phyloP scores from a whole-genome alignment of 2,329 filamentous ascomycete genomes.

The Dothistroma pini region DNA sequence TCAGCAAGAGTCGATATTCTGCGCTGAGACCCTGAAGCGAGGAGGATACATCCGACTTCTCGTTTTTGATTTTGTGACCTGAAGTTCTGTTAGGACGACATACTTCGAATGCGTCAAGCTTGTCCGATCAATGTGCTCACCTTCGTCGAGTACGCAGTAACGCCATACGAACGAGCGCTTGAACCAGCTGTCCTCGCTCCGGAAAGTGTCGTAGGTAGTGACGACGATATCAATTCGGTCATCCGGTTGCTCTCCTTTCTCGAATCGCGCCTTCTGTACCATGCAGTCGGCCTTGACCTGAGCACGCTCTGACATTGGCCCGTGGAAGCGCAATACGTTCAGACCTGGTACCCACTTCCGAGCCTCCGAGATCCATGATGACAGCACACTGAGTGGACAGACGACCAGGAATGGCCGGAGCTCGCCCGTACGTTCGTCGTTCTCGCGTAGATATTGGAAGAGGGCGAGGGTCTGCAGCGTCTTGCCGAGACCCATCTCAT shows the following conservation, averaged over 20 bases:
- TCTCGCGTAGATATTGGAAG: constrained; percentile 48
- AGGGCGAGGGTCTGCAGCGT: constrained; percentile 50
- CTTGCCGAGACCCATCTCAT: constrained; percentile 52
- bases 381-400: constrained; percentile 50
- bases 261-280: constrained; percentile 12
- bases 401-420: constrained; percentile 46
- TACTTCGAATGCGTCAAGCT: neutral
- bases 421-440: constrained; percentile 38
- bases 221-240: constrained; percentile 47
- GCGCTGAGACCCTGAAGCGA: constrained; percentile 44
- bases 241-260: constrained; percentile 23
- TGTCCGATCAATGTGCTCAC: neutral
- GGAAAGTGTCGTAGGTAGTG: constrained; percentile 51
- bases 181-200: constrained; percentile 48
- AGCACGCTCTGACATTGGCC: constrained; percentile 42
- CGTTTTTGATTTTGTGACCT: constrained; percentile 51
- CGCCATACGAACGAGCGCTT: constrained; percentile 50
- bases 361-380: constrained; percentile 48
- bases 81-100: neutral
- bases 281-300: constrained; percentile 40
- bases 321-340: constrained; percentile 49
- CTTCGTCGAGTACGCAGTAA: constrained; percentile 53
- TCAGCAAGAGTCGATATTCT: constrained; percentile 50
- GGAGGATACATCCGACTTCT: constrained; percentile 42
- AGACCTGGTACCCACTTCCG: constrained; percentile 48